Base-by-base conservation (phyloP, 179 eudicot genomes). In the Spergularia azorica region DNA sequence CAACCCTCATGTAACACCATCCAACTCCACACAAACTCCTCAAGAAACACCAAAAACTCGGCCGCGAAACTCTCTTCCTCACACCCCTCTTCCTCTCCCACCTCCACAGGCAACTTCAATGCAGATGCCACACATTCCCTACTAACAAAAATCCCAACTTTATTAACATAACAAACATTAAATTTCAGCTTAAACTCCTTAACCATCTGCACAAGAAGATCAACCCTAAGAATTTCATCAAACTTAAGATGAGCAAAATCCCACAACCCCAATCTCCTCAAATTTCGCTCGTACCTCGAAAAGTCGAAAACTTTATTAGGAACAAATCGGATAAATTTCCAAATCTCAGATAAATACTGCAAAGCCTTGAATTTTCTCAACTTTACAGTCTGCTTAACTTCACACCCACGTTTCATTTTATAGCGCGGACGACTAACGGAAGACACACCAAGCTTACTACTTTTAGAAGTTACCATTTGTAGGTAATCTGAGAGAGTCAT, bases 1-100 rank as follows among this genome's bases (percentile, higher is more conserved):
- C 90, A 96, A 55, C 63, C 4, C 82, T 84, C 98, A 51, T 87
- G 94, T 81, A 95, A 86, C 81, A 95, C 80, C 90, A 95, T 73
- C 94, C 89, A 90, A 79, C 79, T 86, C n/a, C 89, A 87, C 75
- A 90, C 89, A 48, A 95, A 84, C 21, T 87, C 91, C n/a, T 79
- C 91, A 1, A 93, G 5, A 73, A 96, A 89, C 41, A 73, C 61
- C 14, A 89, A 6, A 12, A 82, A 77, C 21, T 91, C 96, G n/a
- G 66, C 84, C 0, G 90, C 64, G 63, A 63, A 69, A 9, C 5
- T 54, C 58, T 84, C 88, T 14, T 39, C 76, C 57, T 85, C 93
- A 74, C 86, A 71, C 71, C 51, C 59, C 89, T 43, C 77, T 84
- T 89, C 80, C 84, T 89, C 59, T 43, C 39, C 39, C 39, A 2